A percentile compares a stretch with the other conserved stretches of the same genome.
Evolutionary conservation across 129 eudicot genomes (phyloP).

Genomic region (Tagetes erecta): DNA sequence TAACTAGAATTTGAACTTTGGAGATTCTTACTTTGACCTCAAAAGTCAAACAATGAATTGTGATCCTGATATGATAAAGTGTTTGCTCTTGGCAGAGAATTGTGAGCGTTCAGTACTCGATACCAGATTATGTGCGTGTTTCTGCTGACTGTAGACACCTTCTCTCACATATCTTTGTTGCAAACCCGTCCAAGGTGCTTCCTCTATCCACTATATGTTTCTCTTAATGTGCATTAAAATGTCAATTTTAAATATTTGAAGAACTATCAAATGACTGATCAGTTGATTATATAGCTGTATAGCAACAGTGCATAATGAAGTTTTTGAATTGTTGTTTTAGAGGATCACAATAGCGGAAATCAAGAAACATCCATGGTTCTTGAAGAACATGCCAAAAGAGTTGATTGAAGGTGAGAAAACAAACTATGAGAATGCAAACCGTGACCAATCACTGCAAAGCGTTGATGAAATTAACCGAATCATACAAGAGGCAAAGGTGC

Average conservation of each 20-base stretch:
- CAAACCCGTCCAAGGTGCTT: conserved; percentile 68
- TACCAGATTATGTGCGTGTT: conserved; percentile 75
- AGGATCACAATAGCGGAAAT: conserved; percentile 68
- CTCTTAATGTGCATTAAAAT: background rate
- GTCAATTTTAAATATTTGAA: background rate
- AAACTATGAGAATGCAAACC: conserved; percentile 38
- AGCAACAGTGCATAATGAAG: background rate
- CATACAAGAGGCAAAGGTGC: conserved; percentile 68
- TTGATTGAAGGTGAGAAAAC: conserved; percentile 59
- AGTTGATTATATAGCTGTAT: background rate
- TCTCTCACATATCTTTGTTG: conserved; percentile 67
- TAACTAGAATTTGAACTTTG: background rate
- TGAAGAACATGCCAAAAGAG: conserved; percentile 57
- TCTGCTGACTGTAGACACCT: conserved; percentile 65
- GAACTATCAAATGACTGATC: background rate
- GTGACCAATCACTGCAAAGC: conserved; percentile 45
- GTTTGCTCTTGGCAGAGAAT: conserved; percentile 50
- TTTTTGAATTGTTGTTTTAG: conserved; percentile 31
- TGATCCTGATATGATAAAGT: conserved; percentile 10
- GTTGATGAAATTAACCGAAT: conserved; percentile 63
- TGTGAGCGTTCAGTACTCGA: conserved; percentile 63
- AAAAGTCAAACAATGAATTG: background rate
- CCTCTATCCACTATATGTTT: conserved; percentile 17
- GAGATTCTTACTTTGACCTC: conserved; percentile 14
- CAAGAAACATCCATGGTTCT: conserved; percentile 72